Evolutionary conservation across 2,329 filamentous ascomycete genomes (phyloP).

Genomic region (Dactylellina haptotyla): DNA sequence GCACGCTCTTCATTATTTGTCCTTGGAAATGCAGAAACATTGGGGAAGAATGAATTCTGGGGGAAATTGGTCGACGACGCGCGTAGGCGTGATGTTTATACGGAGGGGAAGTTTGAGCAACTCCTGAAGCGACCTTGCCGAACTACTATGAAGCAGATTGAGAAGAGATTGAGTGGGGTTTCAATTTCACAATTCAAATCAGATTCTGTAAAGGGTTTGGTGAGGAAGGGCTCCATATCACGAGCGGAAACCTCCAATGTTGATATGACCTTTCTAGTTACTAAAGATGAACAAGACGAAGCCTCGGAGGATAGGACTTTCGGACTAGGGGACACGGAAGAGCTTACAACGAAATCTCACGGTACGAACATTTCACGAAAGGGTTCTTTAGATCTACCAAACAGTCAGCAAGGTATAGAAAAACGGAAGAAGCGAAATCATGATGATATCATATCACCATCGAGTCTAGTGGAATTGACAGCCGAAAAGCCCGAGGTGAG

Average conservation of each 20-base stretch:
- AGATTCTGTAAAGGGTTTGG: too few relatives aligned
- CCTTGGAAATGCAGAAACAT: constrained; percentile 86
- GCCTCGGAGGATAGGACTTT: neutral
- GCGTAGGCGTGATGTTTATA: constrained; percentile 77
- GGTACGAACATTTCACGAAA: neutral
- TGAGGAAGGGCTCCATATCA: too few relatives aligned
- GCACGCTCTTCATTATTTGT: constrained; percentile 98
- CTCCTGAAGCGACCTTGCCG: constrained; percentile 38
- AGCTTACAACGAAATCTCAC: neutral
- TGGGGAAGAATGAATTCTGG: constrained; percentile 92
- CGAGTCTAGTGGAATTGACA: neutral
- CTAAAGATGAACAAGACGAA: neutral
- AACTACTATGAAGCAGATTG: constrained; percentile 46
- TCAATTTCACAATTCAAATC: constrained; percentile 26
- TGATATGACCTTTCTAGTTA: too few relatives aligned
- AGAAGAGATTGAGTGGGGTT: constrained; percentile 43
- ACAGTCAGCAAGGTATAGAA: neutral
- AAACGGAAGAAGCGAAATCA: neutral
- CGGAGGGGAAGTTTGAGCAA: constrained; percentile 68
- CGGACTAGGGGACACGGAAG: neutral
- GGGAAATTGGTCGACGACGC: constrained; percentile 84
- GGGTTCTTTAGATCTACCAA: neutral
- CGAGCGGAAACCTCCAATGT: too few relatives aligned
- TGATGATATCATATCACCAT: constrained; percentile 1
- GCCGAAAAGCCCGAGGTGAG: neutral